Evolutionary conservation across 441 rosid genomes (phyloP).

Genomic region (Adansonia grandidieri): DNA sequence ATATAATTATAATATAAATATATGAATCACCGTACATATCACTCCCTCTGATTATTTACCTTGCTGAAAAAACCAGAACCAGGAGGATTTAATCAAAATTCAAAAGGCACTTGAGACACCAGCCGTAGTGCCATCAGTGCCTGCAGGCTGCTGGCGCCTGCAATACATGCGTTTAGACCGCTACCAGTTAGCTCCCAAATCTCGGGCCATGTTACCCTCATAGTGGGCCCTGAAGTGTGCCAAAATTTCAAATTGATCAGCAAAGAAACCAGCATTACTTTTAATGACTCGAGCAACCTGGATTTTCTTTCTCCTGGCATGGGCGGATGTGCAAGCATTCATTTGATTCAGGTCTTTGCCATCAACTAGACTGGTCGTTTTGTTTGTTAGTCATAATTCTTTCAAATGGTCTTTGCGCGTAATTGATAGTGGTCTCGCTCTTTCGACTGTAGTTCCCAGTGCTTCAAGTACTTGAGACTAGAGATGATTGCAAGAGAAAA

Average conservation of each 20-base stretch:
- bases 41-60: conserved; percentile 77
- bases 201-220: conserved; percentile 90
- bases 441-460: conserved; percentile 89
- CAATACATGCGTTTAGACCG: conserved; percentile 74
- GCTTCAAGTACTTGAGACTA: conserved; percentile 93
- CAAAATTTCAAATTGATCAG: conserved; percentile 94
- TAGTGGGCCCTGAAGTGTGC: conserved; percentile 89
- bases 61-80: conserved; percentile 95
- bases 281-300: conserved; percentile 42
- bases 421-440: conserved; percentile 90
- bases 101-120: conserved; percentile 91
- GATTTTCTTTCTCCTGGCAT: conserved; percentile 39
- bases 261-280: conserved; percentile 79
- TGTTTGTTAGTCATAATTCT: conserved; percentile 49
- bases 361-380: conserved; percentile 32
- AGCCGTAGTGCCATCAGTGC: conserved; percentile 49
- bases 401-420: conserved; percentile 92
- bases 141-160: conserved; percentile 46
- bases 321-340: conserved; percentile 46
- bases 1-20: too few species aligned
- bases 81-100: conserved; percentile 69
- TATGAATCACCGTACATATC: conserved; percentile 28
- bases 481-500: conserved; percentile 25
- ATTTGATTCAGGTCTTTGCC: conserved; percentile 34
- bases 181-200: conserved; percentile 88